Percentiles rank a stretch among this genome's conserved stretches.
Conservation (phyloP, 2,329 filamentous ascomycete species). For the Sarocladiaceae sp. region DNA sequence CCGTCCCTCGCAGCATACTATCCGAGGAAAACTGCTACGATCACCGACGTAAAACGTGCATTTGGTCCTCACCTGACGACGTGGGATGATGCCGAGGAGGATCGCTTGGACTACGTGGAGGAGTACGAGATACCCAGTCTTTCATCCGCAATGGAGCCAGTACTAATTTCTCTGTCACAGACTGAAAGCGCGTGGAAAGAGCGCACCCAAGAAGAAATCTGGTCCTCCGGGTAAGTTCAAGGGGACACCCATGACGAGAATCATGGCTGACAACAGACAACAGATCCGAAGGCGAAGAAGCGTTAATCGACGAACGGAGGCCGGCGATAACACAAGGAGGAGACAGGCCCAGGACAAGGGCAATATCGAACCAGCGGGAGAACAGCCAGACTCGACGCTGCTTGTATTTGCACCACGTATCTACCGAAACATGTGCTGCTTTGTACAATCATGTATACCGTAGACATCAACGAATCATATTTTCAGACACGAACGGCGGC, state of each 20-base stretch:
- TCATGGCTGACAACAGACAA: background rate
- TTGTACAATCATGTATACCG: constrained; percentile 3
- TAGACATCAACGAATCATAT: background rate
- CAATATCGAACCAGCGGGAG: background rate
- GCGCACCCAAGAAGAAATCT: constrained; percentile 83
- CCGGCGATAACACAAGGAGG: background rate
- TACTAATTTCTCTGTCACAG: constrained; percentile 38
- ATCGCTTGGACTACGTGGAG: constrained; percentile 71
- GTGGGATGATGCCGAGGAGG: constrained; percentile 72
- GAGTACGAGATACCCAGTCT: constrained; percentile 39
- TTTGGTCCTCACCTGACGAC: constrained; percentile 65
- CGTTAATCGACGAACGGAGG: constrained; percentile 12
- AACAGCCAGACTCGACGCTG: background rate
- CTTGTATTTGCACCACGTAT: background rate
- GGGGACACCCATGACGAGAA: background rate
- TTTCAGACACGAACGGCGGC: background rate
- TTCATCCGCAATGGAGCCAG: constrained; percentile 19
- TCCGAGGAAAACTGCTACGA: constrained; percentile 66
- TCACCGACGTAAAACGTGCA: constrained; percentile 68
- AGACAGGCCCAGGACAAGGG: background rate
- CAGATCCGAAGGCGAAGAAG: constrained; percentile 22
- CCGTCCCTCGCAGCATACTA: constrained; percentile 84
- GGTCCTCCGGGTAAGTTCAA: constrained; percentile 34
- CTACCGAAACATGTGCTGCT: background rate
- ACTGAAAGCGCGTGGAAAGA: constrained; percentile 77